These are phyloP conservation scores for Aspergillus niger DNA, from an alignment of 2,329 filamentous ascomycete genomes.

Conservation along the genomic window DNA sequence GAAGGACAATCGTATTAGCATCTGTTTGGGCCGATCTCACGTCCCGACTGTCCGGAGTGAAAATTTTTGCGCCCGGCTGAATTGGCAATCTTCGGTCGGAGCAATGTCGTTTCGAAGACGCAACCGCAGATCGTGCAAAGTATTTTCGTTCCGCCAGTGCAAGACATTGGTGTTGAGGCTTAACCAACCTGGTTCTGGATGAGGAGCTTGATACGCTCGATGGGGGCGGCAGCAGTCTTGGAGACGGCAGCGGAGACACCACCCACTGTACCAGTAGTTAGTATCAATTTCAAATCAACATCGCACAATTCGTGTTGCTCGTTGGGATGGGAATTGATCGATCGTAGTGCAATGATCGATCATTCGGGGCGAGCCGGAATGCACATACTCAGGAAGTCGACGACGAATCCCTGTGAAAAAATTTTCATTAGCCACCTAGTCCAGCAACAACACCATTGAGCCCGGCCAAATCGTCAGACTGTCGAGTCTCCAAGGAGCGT, in stretches of 20 bases:
- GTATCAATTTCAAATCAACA: conserved; percentile 27
- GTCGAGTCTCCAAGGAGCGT: neutral
- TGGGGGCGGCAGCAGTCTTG: conserved; percentile 99
- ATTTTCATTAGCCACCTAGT: conserved; percentile 33
- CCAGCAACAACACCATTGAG: neutral
- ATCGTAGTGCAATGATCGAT: conserved; percentile 10
- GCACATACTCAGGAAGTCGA: conserved; percentile 97
- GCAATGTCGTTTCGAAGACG: neutral
- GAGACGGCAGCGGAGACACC: conserved; percentile 99
- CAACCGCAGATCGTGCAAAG: neutral
- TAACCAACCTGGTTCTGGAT: conserved; percentile 98
- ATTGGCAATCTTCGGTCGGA: neutral
- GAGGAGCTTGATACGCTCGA: conserved; percentile 99
- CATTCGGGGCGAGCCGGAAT: conserved; percentile 8
- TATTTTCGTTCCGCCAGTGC: neutral
- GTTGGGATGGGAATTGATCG: conserved; percentile 11
- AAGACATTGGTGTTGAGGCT: neutral
- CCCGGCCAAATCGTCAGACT: conserved; percentile 8
- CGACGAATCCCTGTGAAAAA: conserved; percentile 75
- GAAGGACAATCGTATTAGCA: conserved; percentile 19
- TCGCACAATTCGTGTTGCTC: neutral
- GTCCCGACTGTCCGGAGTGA: conserved; percentile 2
- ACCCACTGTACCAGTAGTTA: conserved; percentile 74
- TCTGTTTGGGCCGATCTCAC: neutral
- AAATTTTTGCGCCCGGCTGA: conserved; percentile 12